Evolutionary conservation across 2,329 filamentous ascomycete genomes (phyloP).

Genomic region (Aureobasidium mangrovei): DNA sequence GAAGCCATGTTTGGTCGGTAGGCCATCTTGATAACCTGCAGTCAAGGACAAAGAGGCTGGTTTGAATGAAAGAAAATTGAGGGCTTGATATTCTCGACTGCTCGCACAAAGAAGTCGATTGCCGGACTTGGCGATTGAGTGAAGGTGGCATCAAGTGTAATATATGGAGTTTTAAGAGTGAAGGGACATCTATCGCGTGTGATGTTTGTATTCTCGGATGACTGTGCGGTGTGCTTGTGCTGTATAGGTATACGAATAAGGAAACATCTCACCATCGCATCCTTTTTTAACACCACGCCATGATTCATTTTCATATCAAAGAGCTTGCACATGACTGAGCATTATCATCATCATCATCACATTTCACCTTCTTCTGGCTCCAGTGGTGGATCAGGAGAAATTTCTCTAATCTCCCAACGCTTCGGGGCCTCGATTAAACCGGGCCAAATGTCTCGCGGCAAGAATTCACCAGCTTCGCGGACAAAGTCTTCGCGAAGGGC

Average conservation of each 20-base stretch:
- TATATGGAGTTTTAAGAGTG: too few species aligned
- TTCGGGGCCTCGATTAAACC: slow-evolving; percentile 47
- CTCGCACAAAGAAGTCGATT: too few species aligned
- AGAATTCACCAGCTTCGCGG: slow-evolving; percentile 71
- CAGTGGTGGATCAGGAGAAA: neutral
- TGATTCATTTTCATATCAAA: neutral
- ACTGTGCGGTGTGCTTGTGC: neutral
- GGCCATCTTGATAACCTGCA: too few species aligned
- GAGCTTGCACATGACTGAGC: neutral
- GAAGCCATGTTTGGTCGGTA: too few species aligned
- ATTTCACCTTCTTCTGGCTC: neutral
- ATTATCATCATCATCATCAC: neutral
- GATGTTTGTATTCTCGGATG: neutral
- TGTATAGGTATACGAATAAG: neutral
- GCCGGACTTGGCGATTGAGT: too few species aligned
- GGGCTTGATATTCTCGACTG: too few species aligned
- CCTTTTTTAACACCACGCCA: neutral
- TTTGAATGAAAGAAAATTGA: too few species aligned
- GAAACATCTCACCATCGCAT: neutral
- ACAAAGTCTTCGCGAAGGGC: slow-evolving; percentile 69
- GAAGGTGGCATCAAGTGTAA: too few species aligned
- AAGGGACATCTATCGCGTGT: too few species aligned
- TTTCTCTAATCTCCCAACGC: slow-evolving; percentile 13
- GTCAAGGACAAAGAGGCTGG: too few species aligned
- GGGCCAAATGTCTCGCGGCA: slow-evolving; percentile 83